A percentile compares a stretch with the other conserved stretches of the same genome.
phyloP scores from a whole-genome alignment of 805 yeast genomes.

The Myxozyma geophila region DNA sequence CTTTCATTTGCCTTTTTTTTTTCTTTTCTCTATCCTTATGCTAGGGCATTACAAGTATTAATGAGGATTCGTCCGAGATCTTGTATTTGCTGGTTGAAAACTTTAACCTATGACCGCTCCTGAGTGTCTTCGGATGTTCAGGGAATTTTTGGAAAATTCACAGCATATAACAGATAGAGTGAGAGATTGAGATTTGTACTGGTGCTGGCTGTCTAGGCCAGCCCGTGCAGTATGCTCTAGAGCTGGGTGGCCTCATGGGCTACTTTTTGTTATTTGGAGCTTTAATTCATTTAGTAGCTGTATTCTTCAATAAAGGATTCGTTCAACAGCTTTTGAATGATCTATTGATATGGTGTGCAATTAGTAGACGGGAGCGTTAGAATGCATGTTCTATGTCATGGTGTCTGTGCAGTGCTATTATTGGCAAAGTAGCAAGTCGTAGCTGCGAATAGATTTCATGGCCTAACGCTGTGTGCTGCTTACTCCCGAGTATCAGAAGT shows the following conservation, averaged over 20 bases:
- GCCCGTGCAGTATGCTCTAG: background rate
- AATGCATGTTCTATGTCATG: too few relatives aligned
- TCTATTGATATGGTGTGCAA: background rate
- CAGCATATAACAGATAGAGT: background rate
- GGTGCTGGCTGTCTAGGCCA: background rate
- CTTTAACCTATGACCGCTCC: slow-evolving; percentile 87
- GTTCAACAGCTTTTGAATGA: background rate
- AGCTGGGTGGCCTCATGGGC: slow-evolving; percentile 18
- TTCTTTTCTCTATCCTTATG: slow-evolving; percentile 81
- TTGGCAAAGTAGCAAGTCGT: too few relatives aligned
- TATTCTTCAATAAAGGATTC: background rate
- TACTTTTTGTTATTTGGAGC: background rate
- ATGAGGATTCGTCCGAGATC: slow-evolving; percentile 99
- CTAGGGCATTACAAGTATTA: slow-evolving; percentile 99
- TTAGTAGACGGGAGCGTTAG: too few relatives aligned
- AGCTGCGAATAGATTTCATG: too few relatives aligned
- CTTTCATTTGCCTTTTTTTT: background rate
- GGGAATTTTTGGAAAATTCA: slow-evolving; percentile 47
- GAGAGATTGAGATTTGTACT: background rate
- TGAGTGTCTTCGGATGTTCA: slow-evolving; percentile 38
- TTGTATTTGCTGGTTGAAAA: slow-evolving; percentile 99
- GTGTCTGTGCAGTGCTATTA: too few relatives aligned
- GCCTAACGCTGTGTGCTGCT: too few relatives aligned
- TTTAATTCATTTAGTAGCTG: background rate
- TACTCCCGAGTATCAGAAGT: too few relatives aligned